phyloP scores from a whole-genome alignment of 2,329 filamentous ascomycete species.

The Didymella exigua region DNA sequence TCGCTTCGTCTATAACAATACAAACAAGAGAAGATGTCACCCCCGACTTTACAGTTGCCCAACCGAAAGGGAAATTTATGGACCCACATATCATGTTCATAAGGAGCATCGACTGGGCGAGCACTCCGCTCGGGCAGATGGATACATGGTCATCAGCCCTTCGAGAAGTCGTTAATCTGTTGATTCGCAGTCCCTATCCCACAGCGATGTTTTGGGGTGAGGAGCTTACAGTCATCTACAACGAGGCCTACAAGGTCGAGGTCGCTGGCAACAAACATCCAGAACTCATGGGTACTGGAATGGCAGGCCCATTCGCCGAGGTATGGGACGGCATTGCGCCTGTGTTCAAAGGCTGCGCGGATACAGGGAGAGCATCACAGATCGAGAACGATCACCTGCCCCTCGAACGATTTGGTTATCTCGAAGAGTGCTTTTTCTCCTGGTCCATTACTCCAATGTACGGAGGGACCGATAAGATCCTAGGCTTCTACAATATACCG shows the following conservation, averaged over 20 bases:
- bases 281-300: conserved; percentile 40
- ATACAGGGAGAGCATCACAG: conserved; percentile 36
- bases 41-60: conserved; percentile 36
- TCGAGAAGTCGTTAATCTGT: conserved; percentile 48
- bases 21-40: conserved; percentile 28
- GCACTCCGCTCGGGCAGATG: conserved; percentile 56
- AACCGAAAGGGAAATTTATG: conserved; percentile 34
- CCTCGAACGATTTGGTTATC: conserved; percentile 36
- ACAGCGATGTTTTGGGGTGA: conserved; percentile 51
- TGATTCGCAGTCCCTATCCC: conserved; percentile 42
- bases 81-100: conserved; percentile 43
- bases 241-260: conserved; percentile 47
- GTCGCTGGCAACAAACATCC: conserved; percentile 39
- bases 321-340: conserved; percentile 49
- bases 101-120: conserved; percentile 55
- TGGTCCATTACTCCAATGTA: conserved; percentile 53
- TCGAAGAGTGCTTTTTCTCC: conserved; percentile 49
- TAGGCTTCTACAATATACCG: conserved; percentile 41
- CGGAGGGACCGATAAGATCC: conserved; percentile 41
- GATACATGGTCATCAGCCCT: conserved; percentile 55
- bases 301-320: conserved; percentile 45
- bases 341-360: conserved; percentile 36
- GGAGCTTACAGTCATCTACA: conserved; percentile 48
- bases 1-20: conserved; percentile 29
- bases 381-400: conserved; percentile 38